These are phyloP conservation scores for Hanseniaspora clermontiae DNA, from an alignment of 805 yeast genomes.

Conservation along the genomic window DNA sequence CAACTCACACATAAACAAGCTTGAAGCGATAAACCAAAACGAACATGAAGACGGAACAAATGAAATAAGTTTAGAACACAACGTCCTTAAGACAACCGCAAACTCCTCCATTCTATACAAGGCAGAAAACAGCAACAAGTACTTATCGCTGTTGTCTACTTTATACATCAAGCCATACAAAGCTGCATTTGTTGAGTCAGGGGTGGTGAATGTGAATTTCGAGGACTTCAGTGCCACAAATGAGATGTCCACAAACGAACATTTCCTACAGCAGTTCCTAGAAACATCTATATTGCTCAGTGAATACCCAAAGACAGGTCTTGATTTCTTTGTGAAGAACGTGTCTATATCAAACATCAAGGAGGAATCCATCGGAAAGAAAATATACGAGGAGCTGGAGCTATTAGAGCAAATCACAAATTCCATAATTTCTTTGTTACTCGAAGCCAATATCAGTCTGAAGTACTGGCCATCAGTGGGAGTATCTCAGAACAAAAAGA, in stretches of 20 bases:
- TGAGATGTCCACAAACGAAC: constrained; percentile 27
- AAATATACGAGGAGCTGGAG: constrained; percentile 26
- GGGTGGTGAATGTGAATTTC: constrained; percentile 45
- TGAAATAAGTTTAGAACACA: constrained; percentile 13
- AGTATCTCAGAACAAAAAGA: constrained; percentile 31
- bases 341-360: constrained; percentile 29
- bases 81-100: constrained; percentile 21
- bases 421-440: constrained; percentile 54
- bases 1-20: not conserved
- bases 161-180: constrained; percentile 77
- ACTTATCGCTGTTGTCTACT: constrained; percentile 65
- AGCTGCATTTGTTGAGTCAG: constrained; percentile 56
- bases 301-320: constrained; percentile 81
- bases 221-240: constrained; percentile 25
- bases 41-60: constrained; percentile 1
- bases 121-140: constrained; percentile 65
- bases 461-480: constrained; percentile 66
- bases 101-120: constrained; percentile 50
- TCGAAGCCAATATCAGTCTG: constrained; percentile 74
- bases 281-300: constrained; percentile 35
- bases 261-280: constrained; percentile 29
- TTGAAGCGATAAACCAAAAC: not conserved
- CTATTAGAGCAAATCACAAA: constrained; percentile 30
- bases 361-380: constrained; percentile 24
- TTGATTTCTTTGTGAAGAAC: constrained; percentile 62